Base-by-base conservation (phyloP, 2,329 filamentous ascomycete genomes). In the Clonostachys byssicola region DNA sequence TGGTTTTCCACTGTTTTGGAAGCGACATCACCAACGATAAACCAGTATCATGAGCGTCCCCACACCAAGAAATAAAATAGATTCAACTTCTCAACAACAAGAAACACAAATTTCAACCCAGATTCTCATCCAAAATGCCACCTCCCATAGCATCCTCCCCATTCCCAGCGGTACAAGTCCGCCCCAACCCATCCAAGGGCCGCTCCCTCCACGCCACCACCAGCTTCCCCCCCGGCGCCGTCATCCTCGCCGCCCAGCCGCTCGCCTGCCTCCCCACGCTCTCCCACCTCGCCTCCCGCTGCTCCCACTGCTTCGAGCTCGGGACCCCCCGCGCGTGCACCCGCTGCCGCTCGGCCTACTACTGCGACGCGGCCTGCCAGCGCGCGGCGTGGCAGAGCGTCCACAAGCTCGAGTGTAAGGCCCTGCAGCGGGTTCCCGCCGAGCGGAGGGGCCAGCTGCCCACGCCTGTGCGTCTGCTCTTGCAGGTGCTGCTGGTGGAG, bases 311-410 rank as follows among this genome's bases (percentile, higher is more conserved):
- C 60, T 66, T 80, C 30, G 46, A 33, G 12, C 40, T 46, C 33
- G 20, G 45, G 4, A 30, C 54, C 30, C 56, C 58, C 20, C 58
- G 57, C 40, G 66, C 70, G 18, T 85, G 81, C 61, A 73, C 73
- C 0, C 73, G 68, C 43, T 85, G 81, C 64, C 71, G 66, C 30
- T 66, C 72, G 2, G 70, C 72, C 5, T 70, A 66, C 23, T 85
- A 85, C 67, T 85, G 81, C 64, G 66, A 68, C 44, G 47, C 64
- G 8, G 52, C 58, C 6, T 85, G 81, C 62, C 81, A 85, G 62
- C 64, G 65, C 20, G 64, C 70, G 3, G 73, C 78, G 57, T 85
- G 81, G 80, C 60, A 60, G 8, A 58, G 60, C 2, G 65, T 70
- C 39, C 81, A 85, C 63, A 69, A 71, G 54, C 62, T 62, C 42